Percentiles rank a stretch among this genome's conserved stretches.
phyloP scores from a whole-genome alignment of 2,329 filamentous ascomycete species.

The Fusarium sp. region DNA sequence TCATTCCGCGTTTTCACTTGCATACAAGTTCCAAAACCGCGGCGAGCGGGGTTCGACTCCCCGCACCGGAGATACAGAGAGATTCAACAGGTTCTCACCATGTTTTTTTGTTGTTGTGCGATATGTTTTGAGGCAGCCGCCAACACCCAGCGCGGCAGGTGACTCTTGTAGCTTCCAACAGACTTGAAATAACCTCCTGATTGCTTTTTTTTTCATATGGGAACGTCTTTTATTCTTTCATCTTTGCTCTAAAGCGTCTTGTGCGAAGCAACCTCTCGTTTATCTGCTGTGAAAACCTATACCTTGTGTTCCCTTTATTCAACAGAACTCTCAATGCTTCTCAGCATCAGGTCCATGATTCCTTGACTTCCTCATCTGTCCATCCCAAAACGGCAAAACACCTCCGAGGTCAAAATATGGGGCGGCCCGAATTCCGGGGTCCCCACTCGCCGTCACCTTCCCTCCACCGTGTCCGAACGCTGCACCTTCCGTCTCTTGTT shows the following conservation, averaged over 20 bases:
- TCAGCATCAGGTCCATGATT: constrained; percentile 4
- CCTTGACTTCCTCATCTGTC: not conserved
- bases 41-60: constrained; percentile 39
- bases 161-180: not conserved
- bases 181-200: not conserved
- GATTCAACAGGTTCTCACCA: not conserved
- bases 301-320: not conserved
- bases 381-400: constrained; percentile 11
- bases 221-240: not conserved
- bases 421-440: constrained; percentile 16
- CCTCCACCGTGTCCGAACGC: constrained; percentile 34
- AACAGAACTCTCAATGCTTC: not conserved
- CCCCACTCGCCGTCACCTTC: constrained; percentile 30
- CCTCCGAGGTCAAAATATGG: not conserved
- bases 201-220: not conserved
- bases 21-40: constrained; percentile 5
- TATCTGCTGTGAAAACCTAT: not conserved
- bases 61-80: constrained; percentile 19
- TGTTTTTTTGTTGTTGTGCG: constrained; percentile 3
- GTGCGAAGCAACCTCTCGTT: not conserved
- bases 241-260: not conserved
- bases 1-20: no score
- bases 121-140: not conserved
- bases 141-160: not conserved
- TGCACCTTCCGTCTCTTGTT: constrained; percentile 1